Percentiles rank a stretch among this genome's conserved stretches.
Conservation (phyloP, 352 stramenopile species). For the Globisporangium uncinulatum region DNA sequence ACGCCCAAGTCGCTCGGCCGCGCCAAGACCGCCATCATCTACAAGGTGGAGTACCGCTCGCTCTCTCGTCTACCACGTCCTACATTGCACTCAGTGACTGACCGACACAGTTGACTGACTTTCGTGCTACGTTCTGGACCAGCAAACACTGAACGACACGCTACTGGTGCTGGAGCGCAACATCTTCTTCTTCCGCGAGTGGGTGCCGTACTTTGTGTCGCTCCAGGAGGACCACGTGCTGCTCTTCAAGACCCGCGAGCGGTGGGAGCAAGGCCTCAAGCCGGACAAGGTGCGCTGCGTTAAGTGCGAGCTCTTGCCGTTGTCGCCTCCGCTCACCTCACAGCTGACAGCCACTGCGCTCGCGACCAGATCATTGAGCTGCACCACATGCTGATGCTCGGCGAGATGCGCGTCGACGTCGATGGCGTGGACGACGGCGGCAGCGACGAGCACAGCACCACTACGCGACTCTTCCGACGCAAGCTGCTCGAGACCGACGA, state of each 20-base stretch:
- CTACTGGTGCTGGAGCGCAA: slow-evolving; percentile 73
- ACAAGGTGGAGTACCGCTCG: no score
- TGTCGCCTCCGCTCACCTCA: background rate
- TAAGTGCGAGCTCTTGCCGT: background rate
- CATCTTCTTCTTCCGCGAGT: slow-evolving; percentile 82
- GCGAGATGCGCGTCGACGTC: slow-evolving; percentile 85
- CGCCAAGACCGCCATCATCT: slow-evolving; percentile 82
- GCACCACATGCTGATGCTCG: slow-evolving; percentile 64
- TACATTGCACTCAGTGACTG: no score
- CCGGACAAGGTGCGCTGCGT: slow-evolving; percentile 54
- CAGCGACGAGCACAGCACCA: slow-evolving; percentile 19
- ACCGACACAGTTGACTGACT: no score
- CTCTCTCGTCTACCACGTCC: no score
- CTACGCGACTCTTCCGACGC: slow-evolving; percentile 56
- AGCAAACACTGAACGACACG: slow-evolving; percentile 86
- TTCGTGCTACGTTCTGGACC: background rate
- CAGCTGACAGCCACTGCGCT: background rate
- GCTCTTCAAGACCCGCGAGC: slow-evolving; percentile 72
- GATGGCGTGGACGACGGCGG: slow-evolving; percentile 16
- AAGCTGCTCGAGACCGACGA: slow-evolving; percentile 72
- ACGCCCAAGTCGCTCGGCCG: slow-evolving; percentile 80
- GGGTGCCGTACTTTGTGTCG: slow-evolving; percentile 78
- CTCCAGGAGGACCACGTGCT: slow-evolving; percentile 76
- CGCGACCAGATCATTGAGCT: slow-evolving; percentile 57
- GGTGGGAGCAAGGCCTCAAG: slow-evolving; percentile 77